These are phyloP conservation scores for Pyronema domesticum DNA, from an alignment of 495 filamentous ascomycete genomes.

Conservation along the genomic window DNA sequence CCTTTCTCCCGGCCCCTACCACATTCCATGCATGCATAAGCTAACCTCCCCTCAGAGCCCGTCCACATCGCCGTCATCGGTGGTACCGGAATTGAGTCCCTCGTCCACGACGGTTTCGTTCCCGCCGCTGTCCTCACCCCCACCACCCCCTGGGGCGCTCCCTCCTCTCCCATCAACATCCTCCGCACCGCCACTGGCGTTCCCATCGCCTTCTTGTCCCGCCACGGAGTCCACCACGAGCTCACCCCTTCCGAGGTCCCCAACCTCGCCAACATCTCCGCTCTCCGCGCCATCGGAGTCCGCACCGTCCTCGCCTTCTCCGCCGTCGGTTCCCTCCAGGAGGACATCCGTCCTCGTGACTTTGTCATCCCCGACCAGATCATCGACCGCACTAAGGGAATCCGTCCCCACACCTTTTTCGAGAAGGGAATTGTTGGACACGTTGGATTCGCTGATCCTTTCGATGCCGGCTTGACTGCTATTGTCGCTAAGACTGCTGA, in stretches of 20 bases:
- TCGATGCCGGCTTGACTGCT: constrained; percentile 57
- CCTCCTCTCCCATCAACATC: constrained; percentile 80
- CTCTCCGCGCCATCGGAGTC: constrained; percentile 74
- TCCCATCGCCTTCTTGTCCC: constrained; percentile 81
- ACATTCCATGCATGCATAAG: no score
- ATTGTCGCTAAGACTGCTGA: constrained; percentile 41
- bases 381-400: constrained; percentile 92
- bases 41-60: constrained; percentile 29
- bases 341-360: constrained; percentile 82
- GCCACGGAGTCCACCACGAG: constrained; percentile 77
- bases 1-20: no score
- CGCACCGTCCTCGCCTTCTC: constrained; percentile 82
- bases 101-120: constrained; percentile 50
- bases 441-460: constrained; percentile 89
- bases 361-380: constrained; percentile 93
- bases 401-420: constrained; percentile 88
- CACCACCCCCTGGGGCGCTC: constrained; percentile 75
- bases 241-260: constrained; percentile 84
- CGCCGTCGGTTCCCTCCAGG: constrained; percentile 77
- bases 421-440: constrained; percentile 86
- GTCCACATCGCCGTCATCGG: constrained; percentile 91
- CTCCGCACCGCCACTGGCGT: constrained; percentile 60
- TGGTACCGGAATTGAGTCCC: constrained; percentile 68
- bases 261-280: constrained; percentile 84
- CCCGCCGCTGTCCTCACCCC: constrained; percentile 58